A percentile compares a stretch with the other conserved stretches of the same genome.
Conservation (phyloP, 2,329 filamentous ascomycete genomes). For the Phyllosticta citrichinensis region DNA sequence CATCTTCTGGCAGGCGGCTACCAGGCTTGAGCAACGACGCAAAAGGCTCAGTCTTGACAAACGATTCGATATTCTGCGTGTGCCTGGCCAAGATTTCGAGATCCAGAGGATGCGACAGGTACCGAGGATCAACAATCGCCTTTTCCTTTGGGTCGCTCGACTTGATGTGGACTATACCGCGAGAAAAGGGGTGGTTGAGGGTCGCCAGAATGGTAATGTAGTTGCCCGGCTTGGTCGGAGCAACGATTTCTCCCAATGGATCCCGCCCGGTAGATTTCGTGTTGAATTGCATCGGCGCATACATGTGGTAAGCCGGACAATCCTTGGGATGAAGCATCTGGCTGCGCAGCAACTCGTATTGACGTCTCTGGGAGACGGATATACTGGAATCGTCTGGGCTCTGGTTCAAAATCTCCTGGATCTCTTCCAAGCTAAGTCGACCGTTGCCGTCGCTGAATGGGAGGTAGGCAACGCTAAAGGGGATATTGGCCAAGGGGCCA, state of each 20-base stretch:
- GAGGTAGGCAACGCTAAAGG: constrained; percentile 18
- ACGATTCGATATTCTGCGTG: constrained; percentile 24
- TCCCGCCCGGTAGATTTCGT: constrained; percentile 8
- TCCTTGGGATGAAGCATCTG: constrained; percentile 4
- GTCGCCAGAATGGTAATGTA: constrained; percentile 19
- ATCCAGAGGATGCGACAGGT: constrained; percentile 36
- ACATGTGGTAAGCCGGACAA: constrained; percentile 7
- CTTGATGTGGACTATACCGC: constrained; percentile 22
- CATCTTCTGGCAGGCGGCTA: constrained; percentile 12
- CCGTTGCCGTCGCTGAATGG: constrained; percentile 18
- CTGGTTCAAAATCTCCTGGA: background rate
- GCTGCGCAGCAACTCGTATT: constrained; percentile 6
- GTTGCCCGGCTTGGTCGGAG: constrained; percentile 14
- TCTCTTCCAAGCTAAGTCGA: background rate
- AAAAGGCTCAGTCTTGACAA: constrained; percentile 25
- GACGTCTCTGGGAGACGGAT: background rate
- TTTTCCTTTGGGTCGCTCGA: constrained; percentile 22
- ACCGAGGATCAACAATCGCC: constrained; percentile 32
- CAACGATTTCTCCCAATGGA: constrained; percentile 11
- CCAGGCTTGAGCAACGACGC: constrained; percentile 22
- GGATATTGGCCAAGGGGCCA: constrained; percentile 18
- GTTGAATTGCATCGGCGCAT: constrained; percentile 12
- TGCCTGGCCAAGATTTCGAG: constrained; percentile 30
- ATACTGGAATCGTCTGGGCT: background rate
- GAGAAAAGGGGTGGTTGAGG: constrained; percentile 23